Percentiles rank a stretch among this genome's conserved stretches.
Conservation (phyloP, 2,329 filamentous ascomycete species). For the Macrophomina phaseolina region DNA sequence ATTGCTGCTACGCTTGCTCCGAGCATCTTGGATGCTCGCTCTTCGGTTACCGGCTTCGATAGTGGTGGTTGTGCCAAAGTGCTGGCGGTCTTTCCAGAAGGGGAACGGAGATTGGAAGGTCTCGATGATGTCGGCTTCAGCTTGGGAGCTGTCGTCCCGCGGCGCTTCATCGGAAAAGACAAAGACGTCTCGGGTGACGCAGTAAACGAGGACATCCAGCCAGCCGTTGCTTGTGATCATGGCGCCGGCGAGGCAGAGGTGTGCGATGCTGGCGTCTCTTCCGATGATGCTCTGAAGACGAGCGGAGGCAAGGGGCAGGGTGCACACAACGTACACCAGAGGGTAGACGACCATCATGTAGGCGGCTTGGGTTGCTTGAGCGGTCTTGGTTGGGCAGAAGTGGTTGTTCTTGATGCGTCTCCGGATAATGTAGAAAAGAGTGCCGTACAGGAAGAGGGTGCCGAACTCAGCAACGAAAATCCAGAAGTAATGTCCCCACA, state of each 20-base stretch:
- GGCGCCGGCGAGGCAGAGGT: slow-evolving; percentile 59
- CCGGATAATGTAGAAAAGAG: slow-evolving; percentile 48
- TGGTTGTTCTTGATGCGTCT: slow-evolving; percentile 45
- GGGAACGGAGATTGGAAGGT: slow-evolving; percentile 37
- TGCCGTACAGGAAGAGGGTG: slow-evolving; percentile 57
- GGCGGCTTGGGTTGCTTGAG: slow-evolving; percentile 48
- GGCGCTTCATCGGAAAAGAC: slow-evolving; percentile 56
- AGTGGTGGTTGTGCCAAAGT: slow-evolving; percentile 54
- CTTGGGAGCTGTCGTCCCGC: slow-evolving; percentile 29
- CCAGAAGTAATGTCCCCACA: slow-evolving; percentile 69
- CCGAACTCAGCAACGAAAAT: slow-evolving; percentile 64
- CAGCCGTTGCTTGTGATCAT: slow-evolving; percentile 65
- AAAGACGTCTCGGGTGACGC: slow-evolving; percentile 61
- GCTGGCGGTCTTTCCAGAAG: slow-evolving; percentile 40
- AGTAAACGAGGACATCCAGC: slow-evolving; percentile 65
- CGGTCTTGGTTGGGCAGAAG: slow-evolving; percentile 44
- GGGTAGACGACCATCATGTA: slow-evolving; percentile 71
- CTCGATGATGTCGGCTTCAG: slow-evolving; percentile 41
- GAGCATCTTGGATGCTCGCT: not conserved
- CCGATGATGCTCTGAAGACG: slow-evolving; percentile 68
- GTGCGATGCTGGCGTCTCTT: slow-evolving; percentile 47
- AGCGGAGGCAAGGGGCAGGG: slow-evolving; percentile 67
- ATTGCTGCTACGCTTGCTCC: slow-evolving; percentile 33
- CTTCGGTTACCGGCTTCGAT: slow-evolving; percentile 41
- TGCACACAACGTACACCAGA: slow-evolving; percentile 72